These are phyloP conservation scores for Malassezia sp. DNA, from an alignment of 1,284 basidiomycete species.

Conservation along the genomic window DNA sequence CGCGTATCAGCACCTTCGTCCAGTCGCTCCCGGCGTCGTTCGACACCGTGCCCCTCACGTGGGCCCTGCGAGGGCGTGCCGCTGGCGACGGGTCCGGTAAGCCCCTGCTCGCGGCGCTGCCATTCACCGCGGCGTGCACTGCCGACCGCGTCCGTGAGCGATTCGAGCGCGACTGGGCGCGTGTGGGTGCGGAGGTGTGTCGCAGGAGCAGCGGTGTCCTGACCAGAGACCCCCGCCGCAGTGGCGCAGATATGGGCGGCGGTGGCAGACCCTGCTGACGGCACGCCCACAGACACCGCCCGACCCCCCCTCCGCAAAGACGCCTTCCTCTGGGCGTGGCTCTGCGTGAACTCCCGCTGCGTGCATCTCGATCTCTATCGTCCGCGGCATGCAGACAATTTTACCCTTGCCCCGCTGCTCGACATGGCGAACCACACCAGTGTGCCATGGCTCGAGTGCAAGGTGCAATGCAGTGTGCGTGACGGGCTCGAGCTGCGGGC, in stretches of 20 bases:
- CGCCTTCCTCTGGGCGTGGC: slow-evolving; percentile 31
- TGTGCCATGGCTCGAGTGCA: slow-evolving; percentile 21
- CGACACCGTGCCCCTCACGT: slow-evolving; percentile 23
- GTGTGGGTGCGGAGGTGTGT: slow-evolving; percentile 3
- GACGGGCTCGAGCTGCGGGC: slow-evolving; percentile 27
- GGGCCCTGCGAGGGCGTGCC: slow-evolving; percentile 12
- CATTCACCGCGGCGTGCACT: slow-evolving; percentile 12
- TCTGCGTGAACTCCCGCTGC: slow-evolving; percentile 40
- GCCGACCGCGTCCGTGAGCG: slow-evolving; percentile 16
- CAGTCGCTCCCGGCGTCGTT: slow-evolving; percentile 22
- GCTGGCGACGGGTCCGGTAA: too few relatives aligned
- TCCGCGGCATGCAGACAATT: slow-evolving; percentile 32
- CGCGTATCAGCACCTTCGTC: slow-evolving; percentile 18
- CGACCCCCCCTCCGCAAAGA: too few relatives aligned
- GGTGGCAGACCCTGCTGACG: background rate
- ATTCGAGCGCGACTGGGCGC: slow-evolving; percentile 24
- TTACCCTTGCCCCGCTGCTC: slow-evolving; percentile 38
- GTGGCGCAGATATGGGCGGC: slow-evolving; percentile 11
- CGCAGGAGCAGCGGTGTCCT: too few relatives aligned
- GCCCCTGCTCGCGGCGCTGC: slow-evolving; percentile 17
- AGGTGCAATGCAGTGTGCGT: slow-evolving; percentile 19
- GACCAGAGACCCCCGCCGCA: too few relatives aligned
- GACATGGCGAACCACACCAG: slow-evolving; percentile 45
- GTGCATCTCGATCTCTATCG: slow-evolving; percentile 29
- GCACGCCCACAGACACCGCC: background rate